phyloP scores from a whole-genome alignment of 768 basidiomycete genomes.

The Russula emetica region DNA sequence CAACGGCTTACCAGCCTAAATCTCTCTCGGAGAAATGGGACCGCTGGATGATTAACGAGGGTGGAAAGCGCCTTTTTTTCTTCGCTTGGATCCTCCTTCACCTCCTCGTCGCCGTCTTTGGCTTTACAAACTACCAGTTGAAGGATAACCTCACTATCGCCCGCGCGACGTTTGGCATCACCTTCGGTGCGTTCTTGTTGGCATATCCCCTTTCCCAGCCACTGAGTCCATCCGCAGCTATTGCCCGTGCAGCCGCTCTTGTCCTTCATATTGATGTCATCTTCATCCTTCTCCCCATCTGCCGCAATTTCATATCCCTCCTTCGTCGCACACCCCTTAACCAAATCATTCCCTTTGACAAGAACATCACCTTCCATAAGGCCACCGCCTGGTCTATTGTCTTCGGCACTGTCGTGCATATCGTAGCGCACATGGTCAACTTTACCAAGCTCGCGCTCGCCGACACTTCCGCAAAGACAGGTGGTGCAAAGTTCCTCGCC shows the following conservation, averaged over 20 bases:
- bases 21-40: slow-evolving; percentile 47
- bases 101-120: slow-evolving; percentile 68
- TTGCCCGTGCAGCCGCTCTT: slow-evolving; percentile 84
- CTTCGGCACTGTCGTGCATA: slow-evolving; percentile 69
- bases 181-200: slow-evolving; percentile 54
- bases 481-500: slow-evolving; percentile 53
- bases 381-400: slow-evolving; percentile 90
- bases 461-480: slow-evolving; percentile 49
- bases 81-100: slow-evolving; percentile 78
- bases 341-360: slow-evolving; percentile 87
- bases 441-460: slow-evolving; percentile 61
- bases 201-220: not conserved
- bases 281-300: slow-evolving; percentile 92
- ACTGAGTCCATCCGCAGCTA: slow-evolving; percentile 45
- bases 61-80: slow-evolving; percentile 75
- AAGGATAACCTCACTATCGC: slow-evolving; percentile 75
- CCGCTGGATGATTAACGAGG: slow-evolving; percentile 95
- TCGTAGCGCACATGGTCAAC: slow-evolving; percentile 82
- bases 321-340: slow-evolving; percentile 83
- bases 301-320: slow-evolving; percentile 90
- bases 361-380: slow-evolving; percentile 88
- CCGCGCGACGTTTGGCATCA: slow-evolving; percentile 65
- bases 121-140: slow-evolving; percentile 68
- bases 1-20: slow-evolving; percentile 37
- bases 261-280: slow-evolving; percentile 88